Percentiles rank a stretch among this genome's conserved stretches.
These are phyloP conservation scores for Aspergillus felis DNA, from an alignment of 2,329 filamentous ascomycete genomes.

Conservation along the genomic window DNA sequence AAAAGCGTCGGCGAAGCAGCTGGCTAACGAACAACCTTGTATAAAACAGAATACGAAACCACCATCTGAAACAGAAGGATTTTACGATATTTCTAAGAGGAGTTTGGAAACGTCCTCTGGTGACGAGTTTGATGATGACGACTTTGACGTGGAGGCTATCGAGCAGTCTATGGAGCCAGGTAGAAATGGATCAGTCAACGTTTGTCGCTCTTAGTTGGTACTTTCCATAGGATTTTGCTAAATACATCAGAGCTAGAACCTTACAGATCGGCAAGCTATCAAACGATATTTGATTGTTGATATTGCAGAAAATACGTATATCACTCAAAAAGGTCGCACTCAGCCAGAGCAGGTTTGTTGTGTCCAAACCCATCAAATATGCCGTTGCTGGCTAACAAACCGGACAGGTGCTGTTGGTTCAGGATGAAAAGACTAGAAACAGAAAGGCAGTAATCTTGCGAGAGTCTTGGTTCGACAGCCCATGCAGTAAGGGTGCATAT, in stretches of 20 bases:
- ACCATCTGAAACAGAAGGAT: conserved; percentile 1
- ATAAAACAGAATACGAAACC: conserved; percentile 1
- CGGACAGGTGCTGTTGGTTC: conserved; percentile 69
- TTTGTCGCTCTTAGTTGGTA: conserved; percentile 43
- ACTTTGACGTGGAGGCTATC: conserved; percentile 60
- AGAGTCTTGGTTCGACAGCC: conserved; percentile 81
- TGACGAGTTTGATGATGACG: conserved; percentile 69
- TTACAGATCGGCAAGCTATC: conserved; percentile 65
- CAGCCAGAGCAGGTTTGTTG: conserved; percentile 66
- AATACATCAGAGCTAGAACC: conserved; percentile 62
- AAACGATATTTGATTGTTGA: conserved; percentile 81
- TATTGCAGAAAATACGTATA: conserved; percentile 66
- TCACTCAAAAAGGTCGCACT: conserved; percentile 56
- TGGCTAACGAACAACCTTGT: conserved; percentile 15
- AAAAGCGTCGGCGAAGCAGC: conserved; percentile 6
- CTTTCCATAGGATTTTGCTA: conserved; percentile 50
- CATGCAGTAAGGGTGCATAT: conserved; percentile 68
- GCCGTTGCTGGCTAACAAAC: conserved; percentile 17
- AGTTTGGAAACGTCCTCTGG: conserved; percentile 46
- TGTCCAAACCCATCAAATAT: not conserved
- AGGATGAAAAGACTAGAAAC: conserved; percentile 67
- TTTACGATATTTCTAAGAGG: conserved; percentile 3
- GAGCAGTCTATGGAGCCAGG: conserved; percentile 60
- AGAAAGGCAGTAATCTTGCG: conserved; percentile 70
- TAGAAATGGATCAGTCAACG: conserved; percentile 70